Conservation (phyloP, 1,284 basidiomycete species). For the Ceratobasidium sp. region DNA sequence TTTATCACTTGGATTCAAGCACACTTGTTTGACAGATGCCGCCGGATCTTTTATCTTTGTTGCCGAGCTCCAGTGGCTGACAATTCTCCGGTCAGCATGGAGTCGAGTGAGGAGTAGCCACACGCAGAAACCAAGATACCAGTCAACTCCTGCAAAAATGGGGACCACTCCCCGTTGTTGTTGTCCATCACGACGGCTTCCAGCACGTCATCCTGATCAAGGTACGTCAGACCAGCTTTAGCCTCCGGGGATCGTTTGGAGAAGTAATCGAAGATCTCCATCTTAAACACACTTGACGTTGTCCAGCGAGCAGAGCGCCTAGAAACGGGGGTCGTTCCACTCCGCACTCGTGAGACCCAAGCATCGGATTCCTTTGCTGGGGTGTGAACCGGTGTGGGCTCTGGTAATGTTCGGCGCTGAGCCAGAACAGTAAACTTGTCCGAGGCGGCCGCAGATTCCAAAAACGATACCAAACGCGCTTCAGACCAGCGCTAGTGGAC, state of each 20-base stretch:
- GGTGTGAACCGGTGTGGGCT: constrained; percentile 26
- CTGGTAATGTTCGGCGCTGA: constrained; percentile 20
- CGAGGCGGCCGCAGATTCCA: constrained; percentile 16
- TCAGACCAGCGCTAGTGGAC: constrained; percentile 28
- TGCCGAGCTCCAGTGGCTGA: neutral
- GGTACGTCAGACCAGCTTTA: constrained; percentile 42
- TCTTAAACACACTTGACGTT: constrained; percentile 41
- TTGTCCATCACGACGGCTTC: constrained; percentile 43
- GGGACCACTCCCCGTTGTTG: constrained; percentile 36
- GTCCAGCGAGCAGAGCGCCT: constrained; percentile 45
- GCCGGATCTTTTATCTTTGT: neutral
- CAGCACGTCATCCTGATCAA: constrained; percentile 37
- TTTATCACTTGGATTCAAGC: neutral
- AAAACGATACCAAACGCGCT: constrained; percentile 24
- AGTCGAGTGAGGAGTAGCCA: constrained; percentile 39
- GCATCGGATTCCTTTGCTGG: constrained; percentile 34
- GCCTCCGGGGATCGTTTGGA: constrained; percentile 23
- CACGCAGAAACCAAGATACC: constrained; percentile 34
- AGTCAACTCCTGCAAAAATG: constrained; percentile 32
- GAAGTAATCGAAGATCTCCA: constrained; percentile 44
- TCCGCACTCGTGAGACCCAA: constrained; percentile 42
- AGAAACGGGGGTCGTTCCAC: constrained; percentile 36
- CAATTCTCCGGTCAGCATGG: constrained; percentile 38
- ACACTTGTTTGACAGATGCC: constrained; percentile 2
- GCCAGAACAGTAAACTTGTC: constrained; percentile 31